Evolutionary conservation across 2,329 filamentous ascomycete genomes (phyloP).

Genomic region (Talaromyces atroroseus): DNA sequence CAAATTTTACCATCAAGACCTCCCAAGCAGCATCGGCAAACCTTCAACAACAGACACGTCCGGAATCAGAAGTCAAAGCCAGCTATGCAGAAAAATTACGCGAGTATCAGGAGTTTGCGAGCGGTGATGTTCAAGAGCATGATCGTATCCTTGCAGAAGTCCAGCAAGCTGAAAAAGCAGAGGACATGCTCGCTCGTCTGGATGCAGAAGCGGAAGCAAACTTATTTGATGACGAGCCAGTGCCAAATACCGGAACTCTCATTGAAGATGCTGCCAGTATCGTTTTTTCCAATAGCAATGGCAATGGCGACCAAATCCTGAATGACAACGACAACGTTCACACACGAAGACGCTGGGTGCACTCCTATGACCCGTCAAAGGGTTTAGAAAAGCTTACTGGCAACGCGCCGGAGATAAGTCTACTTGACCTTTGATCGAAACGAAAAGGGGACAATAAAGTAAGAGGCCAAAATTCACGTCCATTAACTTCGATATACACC

Average conservation of each 20-base stretch:
- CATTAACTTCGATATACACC: too few species aligned
- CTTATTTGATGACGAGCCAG: constrained; percentile 15
- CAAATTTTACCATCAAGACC: constrained; percentile 5
- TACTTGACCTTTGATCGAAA: constrained; percentile 1
- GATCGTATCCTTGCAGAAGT: constrained; percentile 21
- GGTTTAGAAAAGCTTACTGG: background rate
- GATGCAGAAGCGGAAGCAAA: constrained; percentile 17
- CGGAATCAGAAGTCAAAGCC: background rate
- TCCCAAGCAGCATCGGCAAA: background rate
- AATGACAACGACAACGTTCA: background rate
- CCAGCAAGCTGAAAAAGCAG: constrained; percentile 11
- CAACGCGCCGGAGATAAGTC: background rate
- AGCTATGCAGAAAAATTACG: background rate
- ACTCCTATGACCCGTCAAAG: background rate
- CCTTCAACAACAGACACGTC: background rate
- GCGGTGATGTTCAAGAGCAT: constrained; percentile 25
- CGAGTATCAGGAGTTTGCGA: constrained; percentile 25
- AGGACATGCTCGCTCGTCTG: constrained; percentile 14
- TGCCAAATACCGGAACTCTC: background rate
- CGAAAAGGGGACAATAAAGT: too few species aligned
- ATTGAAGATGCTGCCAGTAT: background rate
- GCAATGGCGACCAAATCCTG: background rate
- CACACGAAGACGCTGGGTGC: constrained; percentile 1
- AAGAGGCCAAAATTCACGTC: too few species aligned
- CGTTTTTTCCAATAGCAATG: too few species aligned